phyloP scores from a whole-genome alignment of 768 basidiomycete species.

The Artomyces pyxidatus region DNA sequence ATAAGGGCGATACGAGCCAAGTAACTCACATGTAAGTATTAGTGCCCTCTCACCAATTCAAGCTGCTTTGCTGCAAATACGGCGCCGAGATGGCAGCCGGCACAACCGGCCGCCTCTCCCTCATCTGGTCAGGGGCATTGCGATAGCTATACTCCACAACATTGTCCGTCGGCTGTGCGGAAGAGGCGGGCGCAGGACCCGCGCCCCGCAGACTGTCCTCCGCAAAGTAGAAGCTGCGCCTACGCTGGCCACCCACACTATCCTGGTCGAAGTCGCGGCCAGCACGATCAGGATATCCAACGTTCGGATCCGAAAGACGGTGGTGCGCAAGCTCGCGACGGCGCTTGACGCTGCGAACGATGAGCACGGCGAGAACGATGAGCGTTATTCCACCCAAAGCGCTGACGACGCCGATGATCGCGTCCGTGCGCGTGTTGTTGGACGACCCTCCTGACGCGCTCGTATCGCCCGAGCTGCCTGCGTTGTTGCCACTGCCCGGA shows the following conservation, averaged over 20 bases:
- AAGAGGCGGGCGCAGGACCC: constrained; percentile 21
- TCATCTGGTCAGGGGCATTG: constrained; percentile 30
- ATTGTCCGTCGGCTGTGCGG: constrained; percentile 19
- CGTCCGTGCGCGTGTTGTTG: constrained; percentile 61
- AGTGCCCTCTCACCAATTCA: constrained; percentile 78
- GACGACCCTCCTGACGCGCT: constrained; percentile 14
- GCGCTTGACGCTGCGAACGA: constrained; percentile 59
- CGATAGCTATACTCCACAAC: constrained; percentile 27
- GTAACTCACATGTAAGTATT: too few species aligned
- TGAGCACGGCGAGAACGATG: constrained; percentile 63
- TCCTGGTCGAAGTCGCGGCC: constrained; percentile 77
- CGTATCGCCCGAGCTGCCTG: constrained; percentile 18
- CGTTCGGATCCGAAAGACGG: constrained; percentile 50
- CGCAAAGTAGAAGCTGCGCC: constrained; percentile 80
- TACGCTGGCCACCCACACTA: constrained; percentile 60
- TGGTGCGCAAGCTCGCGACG: constrained; percentile 63
- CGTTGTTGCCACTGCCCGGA: constrained; percentile 5
- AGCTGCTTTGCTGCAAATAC: constrained; percentile 70
- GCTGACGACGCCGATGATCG: constrained; percentile 86
- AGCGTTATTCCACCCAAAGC: constrained; percentile 75
- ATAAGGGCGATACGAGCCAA: not conserved
- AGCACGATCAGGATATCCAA: constrained; percentile 35
- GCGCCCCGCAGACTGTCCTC: constrained; percentile 62
- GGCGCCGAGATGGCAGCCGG: constrained; percentile 69
- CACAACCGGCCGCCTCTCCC: constrained; percentile 50